Base-by-base conservation (phyloP, 345 rosid species). In the Gynandropsis gynandra region DNA sequence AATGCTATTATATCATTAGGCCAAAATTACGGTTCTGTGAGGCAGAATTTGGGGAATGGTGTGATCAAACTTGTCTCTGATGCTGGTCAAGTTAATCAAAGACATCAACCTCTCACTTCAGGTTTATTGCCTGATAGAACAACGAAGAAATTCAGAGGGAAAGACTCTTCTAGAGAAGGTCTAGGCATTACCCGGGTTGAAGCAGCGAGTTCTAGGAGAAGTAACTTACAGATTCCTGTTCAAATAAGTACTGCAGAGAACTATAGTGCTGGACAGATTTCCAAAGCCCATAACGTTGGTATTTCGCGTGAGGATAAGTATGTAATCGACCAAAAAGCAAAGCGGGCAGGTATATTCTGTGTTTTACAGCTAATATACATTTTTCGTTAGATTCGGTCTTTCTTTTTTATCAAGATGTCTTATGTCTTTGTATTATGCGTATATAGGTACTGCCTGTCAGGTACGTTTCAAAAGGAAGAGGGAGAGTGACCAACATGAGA, bases 391-490 rank as follows among this genome's bases (percentile, higher is more conserved):
- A 40, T 24, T 7, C 34, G 16, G 35, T 18, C 13, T 21, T 24
- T 24, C 29, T 8, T 11, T 8, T 50, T 52, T 16, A 19, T 52
- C 18, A 31, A 44, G 11, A 19, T 15, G 44, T 44, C 47, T 58
- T 58, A 42, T 24, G 29, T 12, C 16, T 47, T 50, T 6, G 29
- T 52, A 53, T 51, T 63, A 37, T 56, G 44, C 58, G 31, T 71
- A 41, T 39, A 65, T 62, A 73, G 82, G 75, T 58, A 70, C 52
- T 47, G 60, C 51, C 35, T 58, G 54, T 57, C 71, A 58, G 66
- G 33, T 60, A 58, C 75, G 70, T 53, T 47, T 47, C 59, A 77
- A 60, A 63, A 76, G 41, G 58, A 74, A 74, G 79, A 70, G 76
- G 54, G 66, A 63, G 54, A 39, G 67, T 70, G 72, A 66, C 56